Base-by-base conservation (phyloP, 192 early-diverging fungal genomes). In the Backusella psychrophila region DNA sequence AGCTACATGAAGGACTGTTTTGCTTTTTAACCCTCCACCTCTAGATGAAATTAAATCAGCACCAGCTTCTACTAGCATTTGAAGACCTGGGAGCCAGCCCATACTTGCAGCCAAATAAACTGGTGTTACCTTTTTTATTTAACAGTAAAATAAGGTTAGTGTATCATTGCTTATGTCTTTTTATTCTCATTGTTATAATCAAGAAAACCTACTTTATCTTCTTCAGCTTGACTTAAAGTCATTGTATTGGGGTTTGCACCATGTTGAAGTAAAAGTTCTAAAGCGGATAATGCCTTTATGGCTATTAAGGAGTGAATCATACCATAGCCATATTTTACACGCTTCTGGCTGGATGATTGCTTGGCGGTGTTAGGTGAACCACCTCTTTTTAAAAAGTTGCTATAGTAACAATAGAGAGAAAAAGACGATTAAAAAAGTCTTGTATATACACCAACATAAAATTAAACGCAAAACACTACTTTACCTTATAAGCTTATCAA, bases 401-500 rank as follows among this genome's bases (percentile, higher is more conserved):
- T 81, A 59, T 59, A 59, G 21, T 59, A 59, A 12, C n/a, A 26
- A 59, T 19, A 59, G 11, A 26, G 33, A 33, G 33, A 76, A 52
- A 53, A n/a, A 71, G 44, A 69, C 17, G 49, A 9, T 19, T 59
- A 19, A 59, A 23, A 41, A 12, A 34, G 11, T 35, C n/a, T 12
- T 11, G 4, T 6, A 41, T 33, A 33, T 52, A 41, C 34, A 49
- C 29, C n/a, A 34, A 8, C 56, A 44, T 44, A 44, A 14, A 14
- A 44, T 15, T 44, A 53, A 6, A 23, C 4, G 3, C 4, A 12
- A 11, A 29, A 12, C 12, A 63, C 2, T 29, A 1, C 9, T 42
- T 77, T 81, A 81, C 80, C 80, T 83, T 67, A 80, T 77, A 26
- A 80, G 74, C 39, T 80, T 80, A n/a, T 80, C 79, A 39, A 80